Base-by-base conservation (phyloP, 1,284 basidiomycete species). In the Fomitopsis pinicola region DNA sequence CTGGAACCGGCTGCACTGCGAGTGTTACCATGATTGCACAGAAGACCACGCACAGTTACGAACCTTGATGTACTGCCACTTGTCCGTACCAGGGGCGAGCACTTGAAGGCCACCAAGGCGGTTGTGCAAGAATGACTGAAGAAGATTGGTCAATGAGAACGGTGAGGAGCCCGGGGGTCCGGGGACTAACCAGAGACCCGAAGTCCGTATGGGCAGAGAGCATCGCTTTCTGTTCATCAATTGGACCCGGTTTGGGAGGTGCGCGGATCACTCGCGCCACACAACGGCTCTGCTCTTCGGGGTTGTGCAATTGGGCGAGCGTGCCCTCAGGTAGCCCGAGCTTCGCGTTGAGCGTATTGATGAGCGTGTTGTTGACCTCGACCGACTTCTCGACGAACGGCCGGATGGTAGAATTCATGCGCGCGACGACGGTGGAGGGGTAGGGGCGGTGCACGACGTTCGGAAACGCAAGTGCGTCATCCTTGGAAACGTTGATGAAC, bases 81-180 rank as follows among this genome's bases (percentile, higher is more conserved):
- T 72, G 22, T 84, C 79, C 7, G 78, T 73, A 7, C 83, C 83
- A 0, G 86, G 86, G 1, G 80, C 78, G 17, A 88, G 76, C 0
- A 90, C 87, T 66, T 90, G 88, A 3, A 91, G 73, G 0, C 88
- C 88, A 3, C 88, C 88, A 0, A 90, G 79, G n/a, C 80, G 81
- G 69, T 89, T 89, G 69, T 87, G 84, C 52, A 88, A 74, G 72
- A 88, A 84, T 0, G 85, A 83, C 80, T 85, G 63, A 7, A 1
- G 2, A 19, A 26, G 6, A 33, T 33, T 5, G 30, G 30, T 1
- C 5, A 33, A 8, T 33, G 0, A 5, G 30, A 2, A 33, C 30
- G 30, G 30, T 5, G 30, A 33, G 8, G 30, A 8, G 30, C 2
- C 4, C 30, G 8, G 30, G 30, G 6, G 35, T 15, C 26, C 14